Evolutionary conservation across 768 basidiomycete species (phyloP).

Genomic region (Agaricus sinodeliciosus): DNA sequence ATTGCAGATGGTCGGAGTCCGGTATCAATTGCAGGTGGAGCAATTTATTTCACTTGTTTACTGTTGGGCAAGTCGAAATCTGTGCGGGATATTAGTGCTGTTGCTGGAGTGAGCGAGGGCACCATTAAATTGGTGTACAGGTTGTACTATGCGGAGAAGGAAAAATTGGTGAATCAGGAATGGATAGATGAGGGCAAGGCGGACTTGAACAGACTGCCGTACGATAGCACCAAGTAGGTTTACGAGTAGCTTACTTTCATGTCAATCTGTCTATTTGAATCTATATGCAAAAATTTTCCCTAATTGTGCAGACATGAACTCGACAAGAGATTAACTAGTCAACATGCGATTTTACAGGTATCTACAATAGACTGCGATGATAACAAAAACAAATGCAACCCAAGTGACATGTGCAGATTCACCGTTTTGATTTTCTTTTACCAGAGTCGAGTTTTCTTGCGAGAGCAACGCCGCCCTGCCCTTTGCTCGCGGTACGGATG

Average conservation of each 20-base stretch:
- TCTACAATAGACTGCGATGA: neutral
- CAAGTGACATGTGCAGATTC: neutral
- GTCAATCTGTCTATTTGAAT: neutral
- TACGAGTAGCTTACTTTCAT: too few species aligned
- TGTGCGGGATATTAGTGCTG: constrained; percentile 79
- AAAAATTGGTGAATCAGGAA: constrained; percentile 77
- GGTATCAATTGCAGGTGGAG: constrained; percentile 97
- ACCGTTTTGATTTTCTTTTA: constrained; percentile 4
- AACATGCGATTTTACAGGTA: neutral
- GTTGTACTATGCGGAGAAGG: constrained; percentile 65
- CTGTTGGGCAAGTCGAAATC: constrained; percentile 70
- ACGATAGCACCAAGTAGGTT: constrained; percentile 31
- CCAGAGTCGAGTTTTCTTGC: constrained; percentile 18
- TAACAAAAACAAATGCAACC: neutral
- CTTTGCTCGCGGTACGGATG: constrained; percentile 67
- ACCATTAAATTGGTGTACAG: constrained; percentile 91
- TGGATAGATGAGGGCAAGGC: constrained; percentile 82
- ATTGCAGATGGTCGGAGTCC: constrained; percentile 93
- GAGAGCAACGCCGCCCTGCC: constrained; percentile 55
- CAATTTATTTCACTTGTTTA: constrained; percentile 89
- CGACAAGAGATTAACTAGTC: neutral
- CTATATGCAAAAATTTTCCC: neutral
- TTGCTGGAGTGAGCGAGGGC: constrained; percentile 92
- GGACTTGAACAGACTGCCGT: constrained; percentile 37
- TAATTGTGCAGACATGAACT: neutral